phyloP scores from a whole-genome alignment of 2,329 filamentous ascomycete species.

The Clathrospora elynae region DNA sequence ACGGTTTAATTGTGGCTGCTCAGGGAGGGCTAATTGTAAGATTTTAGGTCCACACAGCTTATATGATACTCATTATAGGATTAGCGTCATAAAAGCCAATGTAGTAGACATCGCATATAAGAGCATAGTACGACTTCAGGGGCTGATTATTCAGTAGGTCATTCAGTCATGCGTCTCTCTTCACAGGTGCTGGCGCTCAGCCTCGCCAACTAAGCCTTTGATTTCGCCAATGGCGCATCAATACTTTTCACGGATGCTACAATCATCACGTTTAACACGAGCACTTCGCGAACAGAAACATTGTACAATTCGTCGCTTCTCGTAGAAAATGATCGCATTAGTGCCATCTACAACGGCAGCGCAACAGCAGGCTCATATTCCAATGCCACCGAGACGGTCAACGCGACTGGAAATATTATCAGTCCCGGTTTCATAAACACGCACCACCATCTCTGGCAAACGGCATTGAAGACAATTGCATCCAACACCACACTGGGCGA shows the following conservation, averaged over 20 bases:
- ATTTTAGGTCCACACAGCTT: too few relatives aligned
- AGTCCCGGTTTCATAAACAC: constrained; percentile 63
- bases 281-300: constrained; percentile 41
- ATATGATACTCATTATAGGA: too few relatives aligned
- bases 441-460: constrained; percentile 58
- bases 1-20: too few relatives aligned
- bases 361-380: constrained; percentile 8
- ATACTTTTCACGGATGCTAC: constrained; percentile 39
- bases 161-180: too few relatives aligned
- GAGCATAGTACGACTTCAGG: too few relatives aligned
- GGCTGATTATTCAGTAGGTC: too few relatives aligned
- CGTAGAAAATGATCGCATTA: constrained; percentile 49
- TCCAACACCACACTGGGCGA: constrained; percentile 54
- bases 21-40: too few relatives aligned
- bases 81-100: too few relatives aligned
- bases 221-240: too few relatives aligned
- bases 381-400: constrained; percentile 49
- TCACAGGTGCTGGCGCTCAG: too few relatives aligned
- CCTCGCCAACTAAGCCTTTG: too few relatives aligned
- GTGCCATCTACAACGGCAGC: constrained; percentile 9
- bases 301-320: constrained; percentile 52
- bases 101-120: too few relatives aligned
- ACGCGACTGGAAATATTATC: constrained; percentile 57
- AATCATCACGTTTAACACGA: constrained; percentile 51
- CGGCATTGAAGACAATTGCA: constrained; percentile 58